phyloP scores from a whole-genome alignment of 2,329 filamentous ascomycete species.

The Graphilbum fragrans region DNA sequence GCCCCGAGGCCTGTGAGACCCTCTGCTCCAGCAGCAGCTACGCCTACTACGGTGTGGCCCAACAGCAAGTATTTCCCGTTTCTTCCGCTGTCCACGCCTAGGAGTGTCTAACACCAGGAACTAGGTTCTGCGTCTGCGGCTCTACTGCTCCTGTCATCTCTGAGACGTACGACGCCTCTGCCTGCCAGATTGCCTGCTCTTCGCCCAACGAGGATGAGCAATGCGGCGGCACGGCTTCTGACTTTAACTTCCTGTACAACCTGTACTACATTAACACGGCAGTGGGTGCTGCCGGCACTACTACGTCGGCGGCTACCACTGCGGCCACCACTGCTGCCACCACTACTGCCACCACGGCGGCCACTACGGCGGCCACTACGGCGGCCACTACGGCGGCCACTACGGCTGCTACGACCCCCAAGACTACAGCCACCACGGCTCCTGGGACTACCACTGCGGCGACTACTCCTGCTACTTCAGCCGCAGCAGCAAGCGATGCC shows the following conservation, averaged over 20 bases:
- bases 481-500: neutral
- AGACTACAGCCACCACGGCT: neutral
- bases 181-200: conserved; percentile 7
- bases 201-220: conserved; percentile 5
- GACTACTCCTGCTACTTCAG: neutral
- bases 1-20: conserved; percentile 5
- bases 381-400: neutral
- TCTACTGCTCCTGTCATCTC: conserved; percentile 5
- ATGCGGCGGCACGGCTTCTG: conserved; percentile 8
- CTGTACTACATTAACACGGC: conserved; percentile 4
- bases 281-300: neutral
- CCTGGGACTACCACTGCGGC: neutral
- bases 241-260: conserved; percentile 10
- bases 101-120: neutral
- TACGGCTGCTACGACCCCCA: neutral
- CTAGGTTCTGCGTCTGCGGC: conserved; percentile 10
- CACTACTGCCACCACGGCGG: neutral
- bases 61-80: conserved; percentile 5
- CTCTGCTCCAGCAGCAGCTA: conserved; percentile 7
- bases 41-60: conserved; percentile 8
- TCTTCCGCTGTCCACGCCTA: neutral
- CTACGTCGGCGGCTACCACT: neutral
- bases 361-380: neutral
- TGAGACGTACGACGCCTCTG: conserved; percentile 8
- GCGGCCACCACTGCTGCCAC: neutral